These are phyloP conservation scores for Trypanosoma platydactyli DNA, from an alignment of 208 protist genomes.

Conservation along the genomic window DNA sequence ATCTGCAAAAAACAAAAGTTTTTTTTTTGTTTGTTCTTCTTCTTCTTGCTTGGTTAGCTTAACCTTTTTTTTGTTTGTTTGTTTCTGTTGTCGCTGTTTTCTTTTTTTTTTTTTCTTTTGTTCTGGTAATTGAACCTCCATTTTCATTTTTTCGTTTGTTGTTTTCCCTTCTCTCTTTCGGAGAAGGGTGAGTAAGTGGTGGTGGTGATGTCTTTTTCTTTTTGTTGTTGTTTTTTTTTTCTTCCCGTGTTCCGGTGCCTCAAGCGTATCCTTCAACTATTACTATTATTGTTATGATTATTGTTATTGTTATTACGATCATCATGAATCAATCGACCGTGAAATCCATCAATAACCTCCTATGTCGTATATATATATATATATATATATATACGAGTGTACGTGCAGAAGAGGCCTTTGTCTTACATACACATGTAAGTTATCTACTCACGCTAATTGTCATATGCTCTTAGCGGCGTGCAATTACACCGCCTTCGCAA, in stretches of 20 bases:
- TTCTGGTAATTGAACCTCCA: neutral
- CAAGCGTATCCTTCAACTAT: neutral
- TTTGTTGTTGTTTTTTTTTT: neutral
- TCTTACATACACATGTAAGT: too few species aligned
- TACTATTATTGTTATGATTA: conserved; percentile 1
- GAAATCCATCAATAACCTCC: too few species aligned
- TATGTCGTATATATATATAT: too few species aligned
- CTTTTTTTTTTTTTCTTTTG: conserved; percentile 7
- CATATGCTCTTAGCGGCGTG: too few species aligned
- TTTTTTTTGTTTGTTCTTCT: conserved; percentile 17
- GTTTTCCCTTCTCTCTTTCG: conserved; percentile 2
- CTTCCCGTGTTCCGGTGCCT: neutral
- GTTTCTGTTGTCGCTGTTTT: neutral
- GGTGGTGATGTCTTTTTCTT: neutral
- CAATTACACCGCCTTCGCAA: too few species aligned
- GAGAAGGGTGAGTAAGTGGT: too few species aligned
- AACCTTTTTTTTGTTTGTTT: neutral
- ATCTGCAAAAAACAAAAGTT: neutral
- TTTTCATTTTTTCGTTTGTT: neutral
- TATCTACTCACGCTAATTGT: too few species aligned
- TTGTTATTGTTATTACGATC: conserved; percentile 5
- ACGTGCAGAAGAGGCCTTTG: too few species aligned
- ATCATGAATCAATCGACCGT: too few species aligned
- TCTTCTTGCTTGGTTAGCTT: neutral
- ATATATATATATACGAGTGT: conserved; percentile 8